Evolutionary conservation across 768 basidiomycete genomes (phyloP).

Genomic region (Rossbeevera mucosa): DNA sequence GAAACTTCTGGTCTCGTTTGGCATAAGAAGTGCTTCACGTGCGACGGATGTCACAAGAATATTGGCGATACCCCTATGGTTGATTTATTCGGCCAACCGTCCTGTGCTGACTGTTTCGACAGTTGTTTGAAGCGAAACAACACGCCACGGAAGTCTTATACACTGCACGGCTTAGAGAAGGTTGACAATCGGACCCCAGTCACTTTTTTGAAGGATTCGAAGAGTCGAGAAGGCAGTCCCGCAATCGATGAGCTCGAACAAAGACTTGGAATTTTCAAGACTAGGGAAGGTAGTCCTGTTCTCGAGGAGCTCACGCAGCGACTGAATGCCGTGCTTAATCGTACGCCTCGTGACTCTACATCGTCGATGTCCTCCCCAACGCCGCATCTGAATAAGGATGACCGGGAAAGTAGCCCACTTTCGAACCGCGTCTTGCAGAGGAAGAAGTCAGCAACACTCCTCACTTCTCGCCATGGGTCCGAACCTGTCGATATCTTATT

Average conservation of each 20-base stretch:
- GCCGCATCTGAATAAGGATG: constrained; percentile 13
- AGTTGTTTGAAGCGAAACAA: constrained; percentile 56
- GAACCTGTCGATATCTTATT: constrained; percentile 2
- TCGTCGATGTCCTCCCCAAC: constrained; percentile 24
- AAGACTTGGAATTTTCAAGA: constrained; percentile 52
- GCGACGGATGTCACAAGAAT: constrained; percentile 65
- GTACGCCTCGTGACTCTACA: constrained; percentile 29
- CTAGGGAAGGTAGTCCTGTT: constrained; percentile 51
- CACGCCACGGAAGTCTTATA: constrained; percentile 38
- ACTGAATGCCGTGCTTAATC: constrained; percentile 38
- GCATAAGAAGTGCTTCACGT: constrained; percentile 81
- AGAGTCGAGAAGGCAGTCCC: constrained; percentile 52
- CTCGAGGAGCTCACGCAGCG: constrained; percentile 48
- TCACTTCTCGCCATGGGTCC: constrained; percentile 3
- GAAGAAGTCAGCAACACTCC: constrained; percentile 14
- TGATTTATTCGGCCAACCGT: constrained; percentile 76
- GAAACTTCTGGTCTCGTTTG: constrained; percentile 67
- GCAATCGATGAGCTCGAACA: constrained; percentile 62
- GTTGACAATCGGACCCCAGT: constrained; percentile 40
- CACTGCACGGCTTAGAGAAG: constrained; percentile 26
- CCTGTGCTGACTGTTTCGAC: constrained; percentile 79
- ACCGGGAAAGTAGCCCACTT: constrained; percentile 27
- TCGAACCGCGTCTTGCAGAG: constrained; percentile 21
- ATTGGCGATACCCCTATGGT: constrained; percentile 76
- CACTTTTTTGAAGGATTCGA: constrained; percentile 39